Evolutionary conservation across 257 asterid genomes (phyloP), one percentile per base, ranked within the genome.

Genomic region (Jacaranda copaia): DNA sequence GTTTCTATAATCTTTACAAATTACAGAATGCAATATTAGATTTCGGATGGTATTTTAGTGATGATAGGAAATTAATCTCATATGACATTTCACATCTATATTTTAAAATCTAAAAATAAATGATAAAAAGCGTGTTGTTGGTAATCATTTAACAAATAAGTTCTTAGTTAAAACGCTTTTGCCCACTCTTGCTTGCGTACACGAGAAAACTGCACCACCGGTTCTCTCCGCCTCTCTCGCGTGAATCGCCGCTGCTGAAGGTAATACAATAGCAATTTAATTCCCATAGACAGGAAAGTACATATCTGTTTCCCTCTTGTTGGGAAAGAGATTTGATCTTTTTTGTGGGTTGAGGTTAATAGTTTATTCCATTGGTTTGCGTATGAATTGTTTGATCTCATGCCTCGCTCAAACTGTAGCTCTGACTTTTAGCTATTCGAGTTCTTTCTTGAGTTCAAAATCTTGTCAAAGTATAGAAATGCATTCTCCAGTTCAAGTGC

Each of bases 401-500:
- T 78, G 77, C 77, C 85, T 77, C 83, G 65, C 61, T 16, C 59
- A 72, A 79, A 60, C 64, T 10, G 39, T 38, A 53, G 35, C 70
- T 45, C 59, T 58, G 12, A 0, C 13, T 76, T 74, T 49, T 45
- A 39, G 53, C 25, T 8, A 14, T 18, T 78, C 5, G 8, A 77
- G 4, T 10, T 35, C 4, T 12, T 32, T 35, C 16, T 63, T 13
- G 38, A 46, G 8, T 42, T 62, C 46, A 46, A 25, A 38, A 0
- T 8, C 18, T 36, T 46, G 48, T 15, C 32, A 11, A 48, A 5
- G n/a, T 3, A 8, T 32, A 20, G 14, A 36, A 53, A 55, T 20
- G 53, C 14, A 42, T 15, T 53, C 53, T 51, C 20, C 19, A 20
- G 39, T 70, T 16, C n/a, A 16, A 15, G 8, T 11, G 11, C 46